Evolutionary conservation across 2,329 filamentous ascomycete genomes (phyloP).

Genomic region (Paraphaeosphaeria minitans): DNA sequence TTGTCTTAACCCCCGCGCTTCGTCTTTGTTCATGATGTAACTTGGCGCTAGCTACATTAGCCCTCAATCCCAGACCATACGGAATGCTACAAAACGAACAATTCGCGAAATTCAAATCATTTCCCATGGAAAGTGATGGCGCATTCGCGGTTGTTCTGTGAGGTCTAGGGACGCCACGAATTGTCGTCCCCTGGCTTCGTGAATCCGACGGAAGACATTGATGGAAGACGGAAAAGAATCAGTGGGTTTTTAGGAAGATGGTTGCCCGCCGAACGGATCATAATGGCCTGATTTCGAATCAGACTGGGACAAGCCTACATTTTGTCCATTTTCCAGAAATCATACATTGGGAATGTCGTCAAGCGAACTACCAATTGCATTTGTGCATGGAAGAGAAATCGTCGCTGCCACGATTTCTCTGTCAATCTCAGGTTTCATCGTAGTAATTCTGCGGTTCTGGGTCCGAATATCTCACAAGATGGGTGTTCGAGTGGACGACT

Average conservation of each 20-base stretch:
- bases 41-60: neutral
- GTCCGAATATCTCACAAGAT: slow-evolving; percentile 1
- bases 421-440: neutral
- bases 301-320: too few relatives aligned
- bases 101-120: neutral
- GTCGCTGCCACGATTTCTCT: neutral
- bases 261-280: neutral
- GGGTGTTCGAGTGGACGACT: neutral
- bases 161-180: neutral
- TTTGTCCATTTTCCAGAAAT: neutral
- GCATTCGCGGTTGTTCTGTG: neutral
- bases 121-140: neutral
- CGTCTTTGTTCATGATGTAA: neutral
- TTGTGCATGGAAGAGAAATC: neutral
- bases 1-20: neutral
- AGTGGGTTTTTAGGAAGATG: neutral
- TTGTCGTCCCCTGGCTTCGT: neutral
- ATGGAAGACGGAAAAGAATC: neutral
- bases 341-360: neutral
- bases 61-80: neutral
- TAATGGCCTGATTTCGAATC: neutral
- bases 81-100: neutral
- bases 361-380: neutral
- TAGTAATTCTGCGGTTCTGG: slow-evolving; percentile 1
- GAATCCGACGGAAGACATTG: neutral